phyloP scores from a whole-genome alignment of 345 rosid species.

The Hirschfeldia incana region DNA sequence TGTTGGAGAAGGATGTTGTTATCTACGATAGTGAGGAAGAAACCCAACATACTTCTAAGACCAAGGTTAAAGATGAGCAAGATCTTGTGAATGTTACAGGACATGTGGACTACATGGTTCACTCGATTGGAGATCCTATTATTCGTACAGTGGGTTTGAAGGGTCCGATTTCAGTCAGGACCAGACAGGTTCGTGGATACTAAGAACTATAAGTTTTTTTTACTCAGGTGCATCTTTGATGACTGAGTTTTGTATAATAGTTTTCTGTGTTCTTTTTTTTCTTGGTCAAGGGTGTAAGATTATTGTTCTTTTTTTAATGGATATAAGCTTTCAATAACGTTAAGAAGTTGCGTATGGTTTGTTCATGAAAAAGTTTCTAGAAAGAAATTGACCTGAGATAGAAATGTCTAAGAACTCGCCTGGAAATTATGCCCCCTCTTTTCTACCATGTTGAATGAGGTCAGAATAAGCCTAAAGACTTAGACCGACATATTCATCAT shows the following conservation, averaged over 20 bases:
- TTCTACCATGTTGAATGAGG: slow-evolving; percentile 54
- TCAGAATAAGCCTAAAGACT: slow-evolving; percentile 64
- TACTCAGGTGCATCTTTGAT: neutral
- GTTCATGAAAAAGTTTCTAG: slow-evolving; percentile 18
- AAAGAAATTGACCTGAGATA: slow-evolving; percentile 7
- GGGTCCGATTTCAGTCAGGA: slow-evolving; percentile 60
- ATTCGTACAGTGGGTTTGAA: slow-evolving; percentile 38
- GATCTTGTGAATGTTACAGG: slow-evolving; percentile 21
- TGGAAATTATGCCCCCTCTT: slow-evolving; percentile 52
- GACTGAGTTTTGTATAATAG: slow-evolving; percentile 17
- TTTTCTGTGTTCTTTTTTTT: slow-evolving; percentile 10
- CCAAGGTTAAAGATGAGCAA: slow-evolving; percentile 15
- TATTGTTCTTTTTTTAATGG: slow-evolving; percentile 15
- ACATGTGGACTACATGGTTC: slow-evolving; percentile 29
- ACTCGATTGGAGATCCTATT: slow-evolving; percentile 34
- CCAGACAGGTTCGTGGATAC: slow-evolving; percentile 63
- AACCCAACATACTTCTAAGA: slow-evolving; percentile 8
- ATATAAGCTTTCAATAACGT: slow-evolving; percentile 21
- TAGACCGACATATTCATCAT: slow-evolving; percentile 83
- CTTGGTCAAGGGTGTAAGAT: slow-evolving; percentile 3
- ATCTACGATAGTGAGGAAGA: slow-evolving; percentile 61
- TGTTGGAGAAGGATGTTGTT: slow-evolving; percentile 61
- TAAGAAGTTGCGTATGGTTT: slow-evolving; percentile 15
- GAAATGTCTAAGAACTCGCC: slow-evolving; percentile 20
- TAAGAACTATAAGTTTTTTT: slow-evolving; percentile 37